Base-by-base conservation (phyloP, 1,284 basidiomycete species). In the Athelia sp. region DNA sequence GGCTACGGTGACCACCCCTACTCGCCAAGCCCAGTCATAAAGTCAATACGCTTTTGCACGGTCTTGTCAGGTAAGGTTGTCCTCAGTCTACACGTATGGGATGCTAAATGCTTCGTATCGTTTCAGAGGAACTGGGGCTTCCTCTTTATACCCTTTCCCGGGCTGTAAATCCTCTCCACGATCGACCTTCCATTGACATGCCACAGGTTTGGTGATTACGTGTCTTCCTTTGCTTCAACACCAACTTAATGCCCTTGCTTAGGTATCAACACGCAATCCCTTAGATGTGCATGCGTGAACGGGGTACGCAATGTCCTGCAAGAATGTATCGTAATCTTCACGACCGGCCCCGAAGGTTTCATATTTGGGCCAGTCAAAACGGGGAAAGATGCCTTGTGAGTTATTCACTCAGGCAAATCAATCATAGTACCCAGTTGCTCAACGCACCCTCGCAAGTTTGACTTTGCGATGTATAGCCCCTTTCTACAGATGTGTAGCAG, bases 61-160 rank as follows among this genome's bases (percentile, higher is more conserved):
- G n/a, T n/a, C n/a, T n/a, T n/a, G n/a, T n/a, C n/a, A n/a, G n/a
- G n/a, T n/a, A n/a, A n/a, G n/a, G n/a, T n/a, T n/a, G n/a, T n/a
- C n/a, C n/a, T n/a, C n/a, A n/a, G n/a, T n/a, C n/a, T n/a, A n/a
- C n/a, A n/a, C n/a, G n/a, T n/a, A n/a, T n/a, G n/a, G n/a, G n/a
- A n/a, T n/a, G n/a, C n/a, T n/a, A n/a, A n/a, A n/a, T n/a, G n/a
- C 47, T 55, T 52, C 32, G 47, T 34, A 18, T 15, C 34, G 17
- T 18, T 24, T 10, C 54, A 95, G 93, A 36, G 95, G 95, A n/a
- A 96, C 93, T 8, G 95, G 95, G 1, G 85, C 93, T 8, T 89
- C 90, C 0, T 89, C 83, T 0, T 93, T 98, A 54, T 98, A 98
- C 57, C 86, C 94, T 0, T 70, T 97, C 0, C 75, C 98, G 0